Evolutionary conservation across 768 basidiomycete genomes (phyloP).

Genomic region (Trametes elegans): DNA sequence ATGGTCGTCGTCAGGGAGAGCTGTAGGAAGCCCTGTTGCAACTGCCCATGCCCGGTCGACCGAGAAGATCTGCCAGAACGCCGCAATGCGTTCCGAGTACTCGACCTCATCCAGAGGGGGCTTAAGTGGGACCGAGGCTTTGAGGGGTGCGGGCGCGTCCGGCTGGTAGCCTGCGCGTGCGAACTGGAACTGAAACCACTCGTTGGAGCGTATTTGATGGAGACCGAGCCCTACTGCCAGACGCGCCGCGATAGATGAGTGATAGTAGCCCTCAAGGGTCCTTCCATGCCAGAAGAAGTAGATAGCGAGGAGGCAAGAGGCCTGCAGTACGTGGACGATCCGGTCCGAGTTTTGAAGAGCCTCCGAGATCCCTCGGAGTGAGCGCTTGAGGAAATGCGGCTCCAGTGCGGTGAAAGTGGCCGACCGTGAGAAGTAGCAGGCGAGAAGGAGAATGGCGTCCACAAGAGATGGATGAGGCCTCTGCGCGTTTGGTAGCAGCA

Average conservation of each 20-base stretch:
- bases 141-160: slow-evolving; percentile 15
- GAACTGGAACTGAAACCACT: slow-evolving; percentile 22
- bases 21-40: slow-evolving; percentile 51
- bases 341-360: slow-evolving; percentile 55
- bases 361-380: slow-evolving; percentile 49
- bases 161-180: slow-evolving; percentile 6
- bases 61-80: slow-evolving; percentile 63
- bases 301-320: slow-evolving; percentile 55
- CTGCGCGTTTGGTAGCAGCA: slow-evolving; percentile 24
- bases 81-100: slow-evolving; percentile 45
- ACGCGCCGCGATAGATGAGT: slow-evolving; percentile 58
- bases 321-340: slow-evolving; percentile 57
- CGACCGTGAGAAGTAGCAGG: slow-evolving; percentile 50
- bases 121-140: slow-evolving; percentile 27
- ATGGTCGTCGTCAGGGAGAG: slow-evolving; percentile 49
- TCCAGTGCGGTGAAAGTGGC: slow-evolving; percentile 43
- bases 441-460: slow-evolving; percentile 61
- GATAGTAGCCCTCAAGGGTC: slow-evolving; percentile 57
- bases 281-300: slow-evolving; percentile 60
- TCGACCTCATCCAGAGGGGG: slow-evolving; percentile 41
- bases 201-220: slow-evolving; percentile 46
- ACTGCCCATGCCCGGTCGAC: slow-evolving; percentile 63
- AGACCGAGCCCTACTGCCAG: slow-evolving; percentile 60
- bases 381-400: slow-evolving; percentile 45
- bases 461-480: slow-evolving; percentile 56